A percentile compares a stretch with the other conserved stretches of the same genome.
phyloP scores from a whole-genome alignment of 176 grass and related monocot species.

The Musa schizocarpa region DNA sequence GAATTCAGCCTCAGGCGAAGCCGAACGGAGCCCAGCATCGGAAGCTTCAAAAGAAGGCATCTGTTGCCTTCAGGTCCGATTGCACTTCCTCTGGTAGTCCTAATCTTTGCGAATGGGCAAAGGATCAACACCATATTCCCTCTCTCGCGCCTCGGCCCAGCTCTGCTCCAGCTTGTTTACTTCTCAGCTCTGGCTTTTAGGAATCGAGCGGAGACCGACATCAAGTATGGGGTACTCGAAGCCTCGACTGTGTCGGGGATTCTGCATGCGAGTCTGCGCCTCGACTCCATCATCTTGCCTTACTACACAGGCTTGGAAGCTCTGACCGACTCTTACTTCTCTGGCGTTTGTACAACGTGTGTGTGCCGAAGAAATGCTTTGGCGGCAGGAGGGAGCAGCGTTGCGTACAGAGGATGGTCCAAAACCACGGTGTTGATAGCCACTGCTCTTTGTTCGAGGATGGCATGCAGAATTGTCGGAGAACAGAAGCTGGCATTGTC shows the following conservation, averaged over 20 bases:
- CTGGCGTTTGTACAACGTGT: constrained; percentile 79
- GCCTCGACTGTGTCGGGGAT: constrained; percentile 88
- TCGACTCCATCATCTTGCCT: constrained; percentile 76
- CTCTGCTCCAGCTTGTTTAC: constrained; percentile 78
- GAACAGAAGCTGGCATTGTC: constrained; percentile 52
- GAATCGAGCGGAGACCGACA: constrained; percentile 68
- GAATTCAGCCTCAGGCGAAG: constrained; percentile 23
- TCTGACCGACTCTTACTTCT: constrained; percentile 55
- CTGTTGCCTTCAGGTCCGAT: constrained; percentile 78
- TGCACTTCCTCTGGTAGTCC: constrained; percentile 58
- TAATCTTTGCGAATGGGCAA: constrained; percentile 76
- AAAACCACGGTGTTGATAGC: constrained; percentile 75
- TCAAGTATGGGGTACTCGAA: constrained; percentile 84
- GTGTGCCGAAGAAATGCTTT: constrained; percentile 73
- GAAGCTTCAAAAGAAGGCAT: constrained; percentile 55
- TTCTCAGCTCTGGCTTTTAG: constrained; percentile 83
- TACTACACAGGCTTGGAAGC: constrained; percentile 97
- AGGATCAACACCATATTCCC: constrained; percentile 68
- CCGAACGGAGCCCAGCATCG: constrained; percentile 5
- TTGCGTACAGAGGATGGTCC: constrained; percentile 65
- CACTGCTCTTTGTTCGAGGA: constrained; percentile 70
- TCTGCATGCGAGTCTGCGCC: constrained; percentile 74
- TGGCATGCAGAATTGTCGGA: constrained; percentile 86
- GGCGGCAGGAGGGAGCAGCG: constrained; percentile 45
- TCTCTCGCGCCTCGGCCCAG: constrained; percentile 69